A percentile compares a stretch with the other conserved stretches of the same genome.
phyloP scores from a whole-genome alignment of 2,329 filamentous ascomycete species.

The Epichloe coenophiala region DNA sequence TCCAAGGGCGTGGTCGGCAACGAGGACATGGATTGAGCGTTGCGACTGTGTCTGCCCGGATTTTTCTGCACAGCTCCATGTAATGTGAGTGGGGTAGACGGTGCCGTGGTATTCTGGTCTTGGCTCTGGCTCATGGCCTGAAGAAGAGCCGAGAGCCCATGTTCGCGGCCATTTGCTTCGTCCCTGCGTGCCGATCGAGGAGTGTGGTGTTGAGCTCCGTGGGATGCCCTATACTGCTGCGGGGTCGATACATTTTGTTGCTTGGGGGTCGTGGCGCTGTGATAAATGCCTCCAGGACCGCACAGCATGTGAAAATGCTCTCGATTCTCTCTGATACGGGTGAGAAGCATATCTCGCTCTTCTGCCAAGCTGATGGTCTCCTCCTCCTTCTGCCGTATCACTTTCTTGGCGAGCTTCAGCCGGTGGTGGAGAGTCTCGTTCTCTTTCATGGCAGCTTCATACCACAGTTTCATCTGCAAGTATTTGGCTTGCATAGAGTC shows the following conservation, averaged over 20 bases:
- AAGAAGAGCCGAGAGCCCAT: slow-evolving; percentile 66
- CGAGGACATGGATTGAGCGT: slow-evolving; percentile 72
- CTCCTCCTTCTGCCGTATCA: slow-evolving; percentile 67
- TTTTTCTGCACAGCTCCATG: slow-evolving; percentile 33
- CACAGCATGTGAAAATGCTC: slow-evolving; percentile 73
- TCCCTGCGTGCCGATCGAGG: slow-evolving; percentile 21
- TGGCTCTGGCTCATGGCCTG: slow-evolving; percentile 60
- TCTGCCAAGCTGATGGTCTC: slow-evolving; percentile 57
- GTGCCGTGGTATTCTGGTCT: slow-evolving; percentile 48
- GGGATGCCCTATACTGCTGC: slow-evolving; percentile 29
- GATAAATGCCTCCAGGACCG: slow-evolving; percentile 57
- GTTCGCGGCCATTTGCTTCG: slow-evolving; percentile 25
- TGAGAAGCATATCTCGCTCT: slow-evolving; percentile 64
- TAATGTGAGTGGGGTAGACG: slow-evolving; percentile 49
- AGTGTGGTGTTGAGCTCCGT: slow-evolving; percentile 35
- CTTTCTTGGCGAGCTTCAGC: slow-evolving; percentile 59
- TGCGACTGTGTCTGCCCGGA: slow-evolving; percentile 54
- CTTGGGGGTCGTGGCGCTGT: slow-evolving; percentile 47
- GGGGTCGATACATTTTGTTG: slow-evolving; percentile 30
- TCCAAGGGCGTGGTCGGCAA: slow-evolving; percentile 62
- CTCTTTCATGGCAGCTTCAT: slow-evolving; percentile 52
- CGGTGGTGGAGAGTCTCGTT: slow-evolving; percentile 51
- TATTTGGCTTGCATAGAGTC: slow-evolving; percentile 42
- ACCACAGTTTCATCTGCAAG: slow-evolving; percentile 50
- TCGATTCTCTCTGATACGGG: slow-evolving; percentile 77